phyloP scores from a whole-genome alignment of 2,329 filamentous ascomycete species.

The Epichloe sp. region DNA sequence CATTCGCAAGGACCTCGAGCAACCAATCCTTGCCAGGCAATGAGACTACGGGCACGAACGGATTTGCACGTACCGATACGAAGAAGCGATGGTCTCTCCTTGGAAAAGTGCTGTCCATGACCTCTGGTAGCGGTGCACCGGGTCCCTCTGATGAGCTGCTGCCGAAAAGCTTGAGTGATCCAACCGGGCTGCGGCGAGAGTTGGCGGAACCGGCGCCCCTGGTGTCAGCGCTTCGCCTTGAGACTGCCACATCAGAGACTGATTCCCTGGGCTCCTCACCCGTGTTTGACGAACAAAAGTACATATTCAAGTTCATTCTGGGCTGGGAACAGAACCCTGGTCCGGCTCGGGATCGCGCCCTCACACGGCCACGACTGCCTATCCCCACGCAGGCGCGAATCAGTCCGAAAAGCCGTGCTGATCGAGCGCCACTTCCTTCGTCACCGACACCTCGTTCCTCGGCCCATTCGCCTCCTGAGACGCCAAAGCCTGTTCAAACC shows the following conservation, averaged over 20 bases:
- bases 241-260: conserved; percentile 30
- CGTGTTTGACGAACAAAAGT: conserved; percentile 41
- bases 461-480: not conserved
- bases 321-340: conserved; percentile 47
- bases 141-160: not conserved
- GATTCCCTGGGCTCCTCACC: conserved; percentile 44
- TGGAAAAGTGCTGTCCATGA: conserved; percentile 44
- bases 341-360: conserved; percentile 45
- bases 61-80: conserved; percentile 22
- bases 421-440: conserved; percentile 19
- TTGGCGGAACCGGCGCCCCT: not conserved
- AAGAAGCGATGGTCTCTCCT: conserved; percentile 53
- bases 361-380: conserved; percentile 57
- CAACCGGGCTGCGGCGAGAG: not conserved
- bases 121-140: conserved; percentile 11
- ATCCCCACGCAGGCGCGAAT: conserved; percentile 55
- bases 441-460: conserved; percentile 5
- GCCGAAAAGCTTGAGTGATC: not conserved
- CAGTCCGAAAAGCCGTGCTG: conserved; percentile 16
- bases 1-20: conserved; percentile 20
- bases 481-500: not conserved
- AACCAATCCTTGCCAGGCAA: conserved; percentile 12
- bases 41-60: conserved; percentile 14
- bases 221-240: conserved; percentile 11
- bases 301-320: conserved; percentile 62